phyloP scores from a whole-genome alignment of 768 basidiomycete genomes.

The Leucocoprinus sp. region DNA sequence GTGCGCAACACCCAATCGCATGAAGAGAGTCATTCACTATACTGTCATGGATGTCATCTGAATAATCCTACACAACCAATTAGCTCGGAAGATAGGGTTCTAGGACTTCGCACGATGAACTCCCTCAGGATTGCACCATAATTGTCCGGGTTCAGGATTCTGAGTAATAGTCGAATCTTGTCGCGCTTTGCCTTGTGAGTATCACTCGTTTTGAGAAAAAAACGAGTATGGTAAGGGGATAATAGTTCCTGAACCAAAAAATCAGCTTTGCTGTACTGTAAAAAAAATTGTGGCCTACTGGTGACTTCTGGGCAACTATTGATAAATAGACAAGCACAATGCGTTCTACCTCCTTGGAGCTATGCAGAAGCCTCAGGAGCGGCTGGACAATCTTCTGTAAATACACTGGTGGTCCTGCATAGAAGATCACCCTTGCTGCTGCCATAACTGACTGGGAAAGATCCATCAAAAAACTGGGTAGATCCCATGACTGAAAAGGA shows the following conservation, averaged over 20 bases:
- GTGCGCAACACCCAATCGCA: conserved; percentile 73
- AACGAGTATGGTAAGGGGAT: conserved; percentile 49
- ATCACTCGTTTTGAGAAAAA: conserved; percentile 68
- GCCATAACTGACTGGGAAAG: conserved; percentile 66
- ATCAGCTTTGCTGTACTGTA: background rate
- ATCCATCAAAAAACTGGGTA: background rate
- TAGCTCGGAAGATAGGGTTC: background rate
- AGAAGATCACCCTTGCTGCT: conserved; percentile 65
- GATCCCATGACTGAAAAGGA: background rate
- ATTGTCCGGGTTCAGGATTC: conserved; percentile 57
- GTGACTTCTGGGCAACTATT: conserved; percentile 51
- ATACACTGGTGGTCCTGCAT: conserved; percentile 53
- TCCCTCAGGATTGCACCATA: conserved; percentile 70
- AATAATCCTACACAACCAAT: conserved; percentile 52
- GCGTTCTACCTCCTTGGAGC: conserved; percentile 65
- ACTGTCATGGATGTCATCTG: conserved; percentile 65
- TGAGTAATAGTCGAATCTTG: conserved; percentile 71
- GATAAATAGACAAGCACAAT: conserved; percentile 67
- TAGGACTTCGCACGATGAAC: conserved; percentile 55
- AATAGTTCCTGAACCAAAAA: conserved; percentile 46
- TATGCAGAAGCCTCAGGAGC: conserved; percentile 62
- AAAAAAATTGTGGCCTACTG: conserved; percentile 34
- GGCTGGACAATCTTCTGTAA: conserved; percentile 57
- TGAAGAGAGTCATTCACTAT: conserved; percentile 67
- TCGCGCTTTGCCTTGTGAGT: conserved; percentile 54